Percentiles rank a stretch among this genome's conserved stretches.
phyloP scores from a whole-genome alignment of 1,284 basidiomycete species.

The Rhodofomes roseus region DNA sequence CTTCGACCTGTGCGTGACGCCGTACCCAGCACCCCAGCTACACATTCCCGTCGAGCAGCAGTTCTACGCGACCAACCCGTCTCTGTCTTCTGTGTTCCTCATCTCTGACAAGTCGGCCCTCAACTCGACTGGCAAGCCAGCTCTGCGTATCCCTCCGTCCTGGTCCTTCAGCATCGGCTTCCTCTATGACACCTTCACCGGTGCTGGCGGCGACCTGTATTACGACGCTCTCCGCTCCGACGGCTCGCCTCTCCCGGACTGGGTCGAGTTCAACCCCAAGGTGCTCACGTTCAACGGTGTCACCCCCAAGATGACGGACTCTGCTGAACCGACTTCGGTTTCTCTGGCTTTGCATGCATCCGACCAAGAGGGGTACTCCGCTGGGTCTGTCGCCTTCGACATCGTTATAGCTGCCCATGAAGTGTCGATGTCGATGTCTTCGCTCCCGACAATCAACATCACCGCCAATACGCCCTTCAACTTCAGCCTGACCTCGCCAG shows the following conservation, averaged over 20 bases:
- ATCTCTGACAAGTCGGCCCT: constrained; percentile 56
- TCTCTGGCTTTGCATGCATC: constrained; percentile 60
- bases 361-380: constrained; percentile 63
- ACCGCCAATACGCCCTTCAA: constrained; percentile 54
- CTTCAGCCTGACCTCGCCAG: constrained; percentile 51
- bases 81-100: constrained; percentile 66
- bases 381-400: constrained; percentile 47
- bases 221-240: constrained; percentile 67
- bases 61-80: constrained; percentile 54
- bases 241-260: constrained; percentile 68
- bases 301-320: constrained; percentile 46
- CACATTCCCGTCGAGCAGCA: constrained; percentile 55
- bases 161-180: constrained; percentile 96
- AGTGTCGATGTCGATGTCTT: constrained; percentile 41
- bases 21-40: constrained; percentile 50
- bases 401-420: constrained; percentile 64
- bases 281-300: constrained; percentile 80
- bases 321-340: constrained; percentile 38
- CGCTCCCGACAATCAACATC: constrained; percentile 64
- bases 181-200: constrained; percentile 58
- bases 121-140: constrained; percentile 42
- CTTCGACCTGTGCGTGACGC: constrained; percentile 63
- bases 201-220: constrained; percentile 45
- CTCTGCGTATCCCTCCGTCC: constrained; percentile 71
- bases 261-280: constrained; percentile 70